A percentile compares a stretch with the other conserved stretches of the same genome.
Evolutionary conservation across 176 grass and related monocot species (phyloP).

Genomic region (Zoysia pacifica): DNA sequence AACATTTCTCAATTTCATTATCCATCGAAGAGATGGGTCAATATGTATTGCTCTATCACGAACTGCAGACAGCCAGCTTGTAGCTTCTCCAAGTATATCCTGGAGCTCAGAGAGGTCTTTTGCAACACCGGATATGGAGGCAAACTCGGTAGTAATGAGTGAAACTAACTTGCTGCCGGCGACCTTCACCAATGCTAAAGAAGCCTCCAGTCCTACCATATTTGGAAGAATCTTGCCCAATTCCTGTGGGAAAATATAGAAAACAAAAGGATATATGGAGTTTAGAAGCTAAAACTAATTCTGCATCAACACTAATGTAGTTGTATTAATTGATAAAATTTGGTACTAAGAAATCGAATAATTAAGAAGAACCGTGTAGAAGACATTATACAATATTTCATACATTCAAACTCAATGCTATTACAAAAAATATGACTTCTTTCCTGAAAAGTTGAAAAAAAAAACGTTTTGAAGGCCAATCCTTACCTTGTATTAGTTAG

Average conservation of each 20-base stretch:
- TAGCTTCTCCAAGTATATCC: background rate
- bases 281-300: too few species aligned
- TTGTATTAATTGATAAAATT: background rate
- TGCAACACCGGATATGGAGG: background rate
- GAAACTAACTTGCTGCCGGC: background rate
- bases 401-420: background rate
- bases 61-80: background rate
- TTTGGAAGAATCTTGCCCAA: background rate
- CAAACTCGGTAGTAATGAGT: background rate
- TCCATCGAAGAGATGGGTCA: background rate
- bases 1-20: constrained; percentile 14
- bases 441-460: too few species aligned
- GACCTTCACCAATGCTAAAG: background rate
- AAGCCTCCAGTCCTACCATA: background rate
- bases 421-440: too few species aligned
- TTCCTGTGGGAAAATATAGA: background rate
- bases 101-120: background rate
- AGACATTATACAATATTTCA: background rate
- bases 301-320: background rate
- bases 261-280: background rate
- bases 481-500: too few species aligned
- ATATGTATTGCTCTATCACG: background rate
- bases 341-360: too few species aligned
- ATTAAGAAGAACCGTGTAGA: too few species aligned
- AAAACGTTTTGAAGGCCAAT: too few species aligned